Conservation (phyloP, 1,284 basidiomycete species). For the Binderoboletus segoi region DNA sequence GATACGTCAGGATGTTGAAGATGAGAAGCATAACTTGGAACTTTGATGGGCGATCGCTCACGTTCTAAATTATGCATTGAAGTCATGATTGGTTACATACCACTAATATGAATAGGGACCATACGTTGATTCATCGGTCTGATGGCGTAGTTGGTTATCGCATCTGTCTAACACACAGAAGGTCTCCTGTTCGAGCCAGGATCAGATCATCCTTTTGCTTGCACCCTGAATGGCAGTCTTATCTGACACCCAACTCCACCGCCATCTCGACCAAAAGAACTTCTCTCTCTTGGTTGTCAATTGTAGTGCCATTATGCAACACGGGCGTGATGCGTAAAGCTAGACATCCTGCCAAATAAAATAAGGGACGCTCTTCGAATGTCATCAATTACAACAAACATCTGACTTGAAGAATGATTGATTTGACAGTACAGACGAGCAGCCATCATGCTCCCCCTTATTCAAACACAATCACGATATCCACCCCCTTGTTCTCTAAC, state of each 20-base stretch:
- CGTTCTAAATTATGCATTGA: no score
- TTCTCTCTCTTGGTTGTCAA: no score
- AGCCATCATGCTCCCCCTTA: neutral
- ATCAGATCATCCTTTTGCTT: conserved; percentile 43
- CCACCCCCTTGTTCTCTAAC: conserved; percentile 31
- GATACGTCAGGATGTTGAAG: conserved; percentile 28
- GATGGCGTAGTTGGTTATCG: conserved; percentile 83
- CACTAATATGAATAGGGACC: no score
- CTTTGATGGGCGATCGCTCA: neutral
- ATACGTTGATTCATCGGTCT: conserved; percentile 19
- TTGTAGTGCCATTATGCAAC: no score
- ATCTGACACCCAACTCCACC: no score
- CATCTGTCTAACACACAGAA: conserved; percentile 75
- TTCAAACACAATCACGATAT: conserved; percentile 30
- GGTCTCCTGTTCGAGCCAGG: conserved; percentile 62
- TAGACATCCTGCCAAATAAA: no score
- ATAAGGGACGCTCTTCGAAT: no score
- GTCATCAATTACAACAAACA: neutral
- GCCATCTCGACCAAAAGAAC: no score
- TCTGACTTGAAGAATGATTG: neutral
- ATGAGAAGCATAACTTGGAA: conserved; percentile 17
- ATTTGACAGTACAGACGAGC: neutral
- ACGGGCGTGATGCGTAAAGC: no score
- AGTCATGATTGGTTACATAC: no score
- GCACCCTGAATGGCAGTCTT: no score